Percentiles rank a stretch among this genome's conserved stretches.
Conservation (phyloP, 2,329 filamentous ascomycete species). For the Aspergillus ustus region DNA sequence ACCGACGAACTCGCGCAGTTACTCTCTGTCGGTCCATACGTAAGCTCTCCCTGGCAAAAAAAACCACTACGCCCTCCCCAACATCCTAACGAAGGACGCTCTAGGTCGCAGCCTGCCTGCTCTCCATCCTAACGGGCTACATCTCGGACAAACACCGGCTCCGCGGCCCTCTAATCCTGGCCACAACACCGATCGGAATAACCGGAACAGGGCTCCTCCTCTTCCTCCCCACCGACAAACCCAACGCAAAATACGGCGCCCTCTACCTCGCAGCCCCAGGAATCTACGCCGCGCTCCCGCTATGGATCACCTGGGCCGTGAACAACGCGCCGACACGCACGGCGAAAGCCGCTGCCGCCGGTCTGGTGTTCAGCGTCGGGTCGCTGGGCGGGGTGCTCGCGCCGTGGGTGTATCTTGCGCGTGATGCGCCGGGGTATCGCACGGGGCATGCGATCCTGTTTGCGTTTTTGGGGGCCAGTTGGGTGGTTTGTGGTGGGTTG, state of each 20-base stretch:
- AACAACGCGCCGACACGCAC: conserved; percentile 12
- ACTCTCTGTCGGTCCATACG: conserved; percentile 15
- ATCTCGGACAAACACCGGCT: conserved; percentile 11
- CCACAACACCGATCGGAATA: neutral
- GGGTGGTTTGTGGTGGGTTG: neutral
- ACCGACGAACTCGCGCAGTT: conserved; percentile 17
- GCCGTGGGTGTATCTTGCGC: conserved; percentile 12
- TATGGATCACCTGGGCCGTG: conserved; percentile 12
- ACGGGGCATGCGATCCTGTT: conserved; percentile 14
- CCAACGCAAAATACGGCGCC: conserved; percentile 12
- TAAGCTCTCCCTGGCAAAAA: neutral
- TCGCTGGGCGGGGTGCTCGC: conserved; percentile 13
- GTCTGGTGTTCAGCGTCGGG: conserved; percentile 3
- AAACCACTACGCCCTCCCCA: neutral
- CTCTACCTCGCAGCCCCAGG: conserved; percentile 11
- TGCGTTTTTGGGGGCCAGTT: conserved; percentile 6
- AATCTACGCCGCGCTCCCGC: conserved; percentile 2
- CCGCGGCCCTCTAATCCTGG: conserved; percentile 3
- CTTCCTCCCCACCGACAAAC: conserved; percentile 1
- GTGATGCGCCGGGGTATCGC: conserved; percentile 12
- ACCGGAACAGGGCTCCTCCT: conserved; percentile 8
- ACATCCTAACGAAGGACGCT: neutral
- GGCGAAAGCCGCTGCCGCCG: neutral
- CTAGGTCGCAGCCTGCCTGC: conserved; percentile 8
- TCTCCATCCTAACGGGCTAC: conserved; percentile 12